These are phyloP conservation scores for Epichloe festucae DNA, from an alignment of 2,329 filamentous ascomycete species.

Conservation along the genomic window DNA sequence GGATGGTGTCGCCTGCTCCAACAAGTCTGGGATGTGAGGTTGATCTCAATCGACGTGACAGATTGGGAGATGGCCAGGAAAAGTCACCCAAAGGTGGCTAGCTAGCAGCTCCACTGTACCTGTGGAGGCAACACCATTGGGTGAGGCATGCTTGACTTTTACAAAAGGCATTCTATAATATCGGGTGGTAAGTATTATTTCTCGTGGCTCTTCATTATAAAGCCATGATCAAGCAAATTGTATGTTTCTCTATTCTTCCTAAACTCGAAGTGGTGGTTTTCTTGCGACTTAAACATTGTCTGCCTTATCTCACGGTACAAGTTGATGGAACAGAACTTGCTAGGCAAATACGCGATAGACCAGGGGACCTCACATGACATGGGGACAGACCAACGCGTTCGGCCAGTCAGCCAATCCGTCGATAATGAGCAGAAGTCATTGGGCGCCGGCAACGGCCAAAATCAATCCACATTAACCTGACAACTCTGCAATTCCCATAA, in stretches of 20 bases:
- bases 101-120: constrained; percentile 8
- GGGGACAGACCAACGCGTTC: background rate
- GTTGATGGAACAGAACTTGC: background rate
- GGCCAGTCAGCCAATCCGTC: background rate
- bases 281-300: background rate
- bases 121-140: background rate
- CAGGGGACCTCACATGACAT: constrained; percentile 9
- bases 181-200: background rate
- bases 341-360: constrained; percentile 8
- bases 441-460: background rate
- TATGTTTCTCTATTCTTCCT: background rate
- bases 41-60: constrained; percentile 6
- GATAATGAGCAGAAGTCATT: background rate
- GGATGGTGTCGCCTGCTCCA: constrained; percentile 1
- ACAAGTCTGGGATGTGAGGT: background rate
- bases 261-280: background rate
- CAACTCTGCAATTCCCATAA: background rate
- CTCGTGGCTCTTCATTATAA: background rate
- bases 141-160: background rate
- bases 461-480: background rate
- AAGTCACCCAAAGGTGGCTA: constrained; percentile 8
- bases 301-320: background rate
- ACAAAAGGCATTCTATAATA: no score
- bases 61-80: constrained; percentile 8
- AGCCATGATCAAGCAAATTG: background rate